These are phyloP conservation scores for Rosa hybrid DNA, from an alignment of 331 rosid genomes.

Conservation along the genomic window DNA sequence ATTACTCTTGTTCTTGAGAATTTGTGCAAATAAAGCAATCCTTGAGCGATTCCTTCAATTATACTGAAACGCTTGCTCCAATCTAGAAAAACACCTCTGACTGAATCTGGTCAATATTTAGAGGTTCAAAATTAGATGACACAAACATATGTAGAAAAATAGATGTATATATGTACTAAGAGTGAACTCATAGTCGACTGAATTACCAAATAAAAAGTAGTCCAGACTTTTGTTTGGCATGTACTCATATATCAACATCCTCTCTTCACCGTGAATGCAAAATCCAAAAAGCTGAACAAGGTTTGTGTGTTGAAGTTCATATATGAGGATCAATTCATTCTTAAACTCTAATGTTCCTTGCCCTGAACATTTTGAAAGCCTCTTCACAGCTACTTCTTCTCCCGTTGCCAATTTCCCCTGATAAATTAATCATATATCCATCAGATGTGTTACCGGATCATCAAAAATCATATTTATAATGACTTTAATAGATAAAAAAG, in stretches of 20 bases:
- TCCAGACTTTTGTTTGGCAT: conserved; percentile 23
- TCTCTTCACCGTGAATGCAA: conserved; percentile 14
- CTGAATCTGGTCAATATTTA: neutral
- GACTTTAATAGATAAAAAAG: neutral
- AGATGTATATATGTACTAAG: neutral
- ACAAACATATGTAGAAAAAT: neutral
- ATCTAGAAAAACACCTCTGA: neutral
- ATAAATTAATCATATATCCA: neutral
- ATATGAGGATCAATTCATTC: conserved; percentile 17
- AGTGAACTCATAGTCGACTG: neutral
- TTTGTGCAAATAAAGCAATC: conserved; percentile 18
- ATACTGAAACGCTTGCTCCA: conserved; percentile 9
- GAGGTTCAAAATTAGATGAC: neutral
- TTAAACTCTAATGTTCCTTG: conserved; percentile 13
- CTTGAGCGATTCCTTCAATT: conserved; percentile 19
- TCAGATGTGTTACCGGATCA: too few species aligned
- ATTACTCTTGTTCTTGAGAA: conserved; percentile 3
- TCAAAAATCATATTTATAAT: neutral
- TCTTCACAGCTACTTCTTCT: conserved; percentile 7
- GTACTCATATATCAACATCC: conserved; percentile 19
- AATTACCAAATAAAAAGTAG: conserved; percentile 10
- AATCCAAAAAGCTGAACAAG: conserved; percentile 16
- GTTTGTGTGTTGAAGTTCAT: conserved; percentile 17
- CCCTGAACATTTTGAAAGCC: neutral
- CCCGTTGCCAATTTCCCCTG: neutral